phyloP scores from a whole-genome alignment of 805 yeast genomes.

The Candida ortonii region DNA sequence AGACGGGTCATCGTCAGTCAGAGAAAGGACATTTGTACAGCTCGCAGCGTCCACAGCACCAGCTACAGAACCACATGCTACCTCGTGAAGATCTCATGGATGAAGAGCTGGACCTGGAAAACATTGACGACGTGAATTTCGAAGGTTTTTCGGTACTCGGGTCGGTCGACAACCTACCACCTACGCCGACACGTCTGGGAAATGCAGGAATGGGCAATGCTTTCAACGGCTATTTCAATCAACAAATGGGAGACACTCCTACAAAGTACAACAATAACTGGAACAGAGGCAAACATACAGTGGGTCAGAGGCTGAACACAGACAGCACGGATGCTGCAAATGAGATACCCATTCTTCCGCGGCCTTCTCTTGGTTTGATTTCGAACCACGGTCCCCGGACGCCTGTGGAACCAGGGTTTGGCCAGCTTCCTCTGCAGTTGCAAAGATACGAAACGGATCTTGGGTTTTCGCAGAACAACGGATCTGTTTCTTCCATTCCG shows the following conservation, averaged over 20 bases:
- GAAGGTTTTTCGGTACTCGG: slow-evolving; percentile 25
- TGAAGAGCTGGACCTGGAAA: slow-evolving; percentile 28
- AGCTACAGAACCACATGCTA: neutral
- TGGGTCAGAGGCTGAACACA: neutral
- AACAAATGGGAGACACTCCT: slow-evolving; percentile 13
- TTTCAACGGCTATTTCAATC: neutral
- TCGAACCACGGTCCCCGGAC: slow-evolving; percentile 27
- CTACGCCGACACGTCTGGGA: slow-evolving; percentile 42
- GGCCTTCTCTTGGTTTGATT: slow-evolving; percentile 11
- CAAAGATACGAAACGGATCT: slow-evolving; percentile 7
- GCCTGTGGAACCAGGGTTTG: slow-evolving; percentile 26
- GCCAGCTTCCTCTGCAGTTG: slow-evolving; percentile 8
- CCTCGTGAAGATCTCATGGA: slow-evolving; percentile 25
- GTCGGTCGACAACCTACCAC: slow-evolving; percentile 33
- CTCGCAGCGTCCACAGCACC: slow-evolving; percentile 4
- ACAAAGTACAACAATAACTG: slow-evolving; percentile 21
- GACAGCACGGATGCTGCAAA: slow-evolving; percentile 2
- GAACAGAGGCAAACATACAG: slow-evolving; percentile 21
- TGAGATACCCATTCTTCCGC: slow-evolving; percentile 19
- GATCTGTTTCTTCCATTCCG: slow-evolving; percentile 20
- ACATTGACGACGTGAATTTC: slow-evolving; percentile 27
- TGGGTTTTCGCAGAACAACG: slow-evolving; percentile 11
- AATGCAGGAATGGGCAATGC: slow-evolving; percentile 6
- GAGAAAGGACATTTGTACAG: neutral
- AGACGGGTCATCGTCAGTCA: neutral